These are phyloP conservation scores for Cairneyella variabilis DNA, from an alignment of 495 filamentous ascomycete species.

Conservation along the genomic window DNA sequence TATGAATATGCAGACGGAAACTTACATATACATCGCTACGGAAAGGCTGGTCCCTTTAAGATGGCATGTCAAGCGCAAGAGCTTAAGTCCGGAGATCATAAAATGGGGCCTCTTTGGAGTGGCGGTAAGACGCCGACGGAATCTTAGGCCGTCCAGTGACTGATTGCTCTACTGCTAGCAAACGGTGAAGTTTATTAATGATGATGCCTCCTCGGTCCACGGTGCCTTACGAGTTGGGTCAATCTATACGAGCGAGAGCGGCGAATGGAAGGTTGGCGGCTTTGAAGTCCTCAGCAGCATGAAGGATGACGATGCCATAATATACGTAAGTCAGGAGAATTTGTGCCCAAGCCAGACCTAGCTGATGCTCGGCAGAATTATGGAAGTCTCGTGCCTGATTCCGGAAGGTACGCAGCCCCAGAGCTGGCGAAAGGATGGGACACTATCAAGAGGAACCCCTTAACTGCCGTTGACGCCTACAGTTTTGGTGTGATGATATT, in stretches of 20 bases:
- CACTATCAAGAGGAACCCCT: constrained; percentile 73
- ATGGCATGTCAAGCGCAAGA: constrained; percentile 83
- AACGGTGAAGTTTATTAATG: constrained; percentile 93
- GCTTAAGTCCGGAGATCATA: constrained; percentile 77
- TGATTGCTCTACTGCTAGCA: constrained; percentile 43
- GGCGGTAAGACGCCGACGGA: constrained; percentile 53
- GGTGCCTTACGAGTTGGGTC: constrained; percentile 80
- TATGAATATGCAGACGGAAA: constrained; percentile 63
- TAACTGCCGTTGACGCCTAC: constrained; percentile 81
- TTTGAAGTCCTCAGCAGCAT: constrained; percentile 92
- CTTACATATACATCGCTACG: constrained; percentile 91
- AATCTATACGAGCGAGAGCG: constrained; percentile 88
- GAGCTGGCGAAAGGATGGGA: constrained; percentile 92
- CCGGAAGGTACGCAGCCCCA: constrained; percentile 74
- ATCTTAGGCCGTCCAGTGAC: not conserved
- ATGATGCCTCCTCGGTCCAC: constrained; percentile 86
- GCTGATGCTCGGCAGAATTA: constrained; percentile 54
- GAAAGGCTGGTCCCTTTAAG: constrained; percentile 79
- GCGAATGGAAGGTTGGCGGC: constrained; percentile 94
- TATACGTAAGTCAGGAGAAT: constrained; percentile 73
- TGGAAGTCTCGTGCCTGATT: constrained; percentile 81
- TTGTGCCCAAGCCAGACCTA: no score
- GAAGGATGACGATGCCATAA: constrained; percentile 89
- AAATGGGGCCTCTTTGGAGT: constrained; percentile 93
- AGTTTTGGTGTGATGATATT: constrained; percentile 79